Percentiles rank a stretch among this genome's conserved stretches.
Conservation (phyloP, 192 early-diverging fungal species). For the Borealophlyctis nickersoniae region DNA sequence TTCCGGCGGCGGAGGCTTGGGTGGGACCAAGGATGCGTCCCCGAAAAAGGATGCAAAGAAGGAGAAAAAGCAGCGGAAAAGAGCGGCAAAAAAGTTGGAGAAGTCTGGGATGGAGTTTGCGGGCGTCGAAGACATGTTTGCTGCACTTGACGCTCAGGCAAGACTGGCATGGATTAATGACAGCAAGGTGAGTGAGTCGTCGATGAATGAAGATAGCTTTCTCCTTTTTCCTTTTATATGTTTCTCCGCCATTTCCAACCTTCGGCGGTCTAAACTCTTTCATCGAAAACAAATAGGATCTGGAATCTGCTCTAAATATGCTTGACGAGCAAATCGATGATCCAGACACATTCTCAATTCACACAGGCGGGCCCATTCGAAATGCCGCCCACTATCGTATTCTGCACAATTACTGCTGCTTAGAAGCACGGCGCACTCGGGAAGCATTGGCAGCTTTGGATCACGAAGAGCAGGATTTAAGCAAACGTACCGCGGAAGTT, state of each 20-base stretch:
- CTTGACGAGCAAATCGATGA: background rate
- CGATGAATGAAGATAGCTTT: too few species aligned
- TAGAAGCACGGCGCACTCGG: constrained; percentile 17
- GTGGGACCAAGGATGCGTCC: background rate
- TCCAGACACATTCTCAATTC: too few species aligned
- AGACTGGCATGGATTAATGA: background rate
- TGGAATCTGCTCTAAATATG: background rate
- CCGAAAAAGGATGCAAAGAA: constrained; percentile 16
- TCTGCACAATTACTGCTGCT: background rate
- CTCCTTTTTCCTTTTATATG: too few species aligned
- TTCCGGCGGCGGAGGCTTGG: background rate
- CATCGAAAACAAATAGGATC: too few species aligned
- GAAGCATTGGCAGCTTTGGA: constrained; percentile 23
- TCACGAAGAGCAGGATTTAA: constrained; percentile 11
- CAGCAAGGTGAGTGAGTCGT: background rate
- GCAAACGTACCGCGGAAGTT: constrained; percentile 7
- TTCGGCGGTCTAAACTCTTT: too few species aligned
- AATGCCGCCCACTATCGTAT: background rate
- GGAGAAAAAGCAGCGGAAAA: constrained; percentile 27
- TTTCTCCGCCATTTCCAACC: too few species aligned
- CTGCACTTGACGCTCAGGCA: background rate
- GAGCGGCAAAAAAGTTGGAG: constrained; percentile 19
- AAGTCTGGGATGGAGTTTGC: too few species aligned
- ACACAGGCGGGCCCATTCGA: too few species aligned
- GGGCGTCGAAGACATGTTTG: background rate